A percentile compares a stretch with the other conserved stretches of the same genome.
Conservation (phyloP, 108 stramenopile genomes). For the Mayamaea pseudoterrestris region DNA sequence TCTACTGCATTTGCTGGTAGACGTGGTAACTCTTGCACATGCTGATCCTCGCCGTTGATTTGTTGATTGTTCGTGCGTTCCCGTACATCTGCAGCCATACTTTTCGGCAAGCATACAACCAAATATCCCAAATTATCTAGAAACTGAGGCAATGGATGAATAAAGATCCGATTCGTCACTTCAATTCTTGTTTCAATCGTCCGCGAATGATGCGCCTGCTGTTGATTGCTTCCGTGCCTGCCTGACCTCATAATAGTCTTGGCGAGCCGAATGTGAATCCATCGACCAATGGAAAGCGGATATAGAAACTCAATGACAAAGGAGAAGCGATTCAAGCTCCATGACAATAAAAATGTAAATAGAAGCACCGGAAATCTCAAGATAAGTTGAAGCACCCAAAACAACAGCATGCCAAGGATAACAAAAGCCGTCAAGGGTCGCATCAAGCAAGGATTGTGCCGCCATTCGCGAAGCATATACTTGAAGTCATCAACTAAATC, state of each 20-base stretch:
- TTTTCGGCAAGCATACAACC: slow-evolving; percentile 60
- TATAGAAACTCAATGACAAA: slow-evolving; percentile 76
- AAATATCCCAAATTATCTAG: slow-evolving; percentile 67
- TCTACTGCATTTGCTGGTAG: slow-evolving; percentile 6
- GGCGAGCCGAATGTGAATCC: slow-evolving; percentile 56
- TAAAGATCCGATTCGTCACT: slow-evolving; percentile 61
- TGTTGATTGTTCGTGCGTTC: too few relatives aligned
- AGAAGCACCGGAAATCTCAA: slow-evolving; percentile 44
- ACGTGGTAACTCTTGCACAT: too few relatives aligned
- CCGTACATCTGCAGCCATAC: too few relatives aligned
- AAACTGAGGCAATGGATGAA: slow-evolving; percentile 48
- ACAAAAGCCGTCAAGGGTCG: slow-evolving; percentile 35
- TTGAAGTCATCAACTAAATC: too few relatives aligned
- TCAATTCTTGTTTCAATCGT: slow-evolving; percentile 50
- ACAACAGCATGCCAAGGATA: slow-evolving; percentile 26
- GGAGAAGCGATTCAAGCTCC: slow-evolving; percentile 24
- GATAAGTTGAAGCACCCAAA: slow-evolving; percentile 27
- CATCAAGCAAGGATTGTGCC: slow-evolving; percentile 70
- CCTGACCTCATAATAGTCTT: slow-evolving; percentile 9
- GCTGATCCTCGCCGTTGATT: too few relatives aligned
- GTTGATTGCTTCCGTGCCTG: slow-evolving; percentile 6
- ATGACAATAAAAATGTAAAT: slow-evolving; percentile 48
- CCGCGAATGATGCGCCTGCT: slow-evolving; percentile 67
- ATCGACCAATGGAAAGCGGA: slow-evolving; percentile 38
- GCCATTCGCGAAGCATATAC: slow-evolving; percentile 43